Base-by-base conservation (phyloP, 108 stramenopile species). In the Discostella stelligeroides region DNA sequence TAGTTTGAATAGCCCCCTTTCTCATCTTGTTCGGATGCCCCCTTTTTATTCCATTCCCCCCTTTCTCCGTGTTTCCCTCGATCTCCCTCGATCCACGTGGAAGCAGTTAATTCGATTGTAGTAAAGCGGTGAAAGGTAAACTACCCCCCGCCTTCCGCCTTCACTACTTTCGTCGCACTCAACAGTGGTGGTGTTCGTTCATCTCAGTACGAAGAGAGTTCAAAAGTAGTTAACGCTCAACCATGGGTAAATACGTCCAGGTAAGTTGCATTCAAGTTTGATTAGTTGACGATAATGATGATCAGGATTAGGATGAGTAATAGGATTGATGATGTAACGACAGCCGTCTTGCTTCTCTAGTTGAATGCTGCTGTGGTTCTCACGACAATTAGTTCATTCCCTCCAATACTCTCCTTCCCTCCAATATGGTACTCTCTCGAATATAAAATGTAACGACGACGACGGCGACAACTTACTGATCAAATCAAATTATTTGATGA, bases 221-320 rank as follows among this genome's bases (percentile, higher is more conserved):
- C n/a, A n/a, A n/a, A n/a, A n/a, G n/a, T n/a, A n/a, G n/a, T n/a
- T n/a, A n/a, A n/a, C n/a, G n/a, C n/a, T 6, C 43, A 60, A 88
- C 82, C 77, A 93, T 93, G 92, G 92, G 92, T 85, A 94, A 94
- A 75, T 94, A 91, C 92, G 89, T 94, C 63, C 92, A 94, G 88
- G 92, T 94, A 82, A 60, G 92, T 87, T 18, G 24, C 11, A 29
- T 5, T 39, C n/a, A 15, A 18, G 55, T n/a, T 9, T 15, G 28
- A 58, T n/a, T 14, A 47, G 54, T 21, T 41, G 27, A 13, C 61
- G 23, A 28, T 28, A 63, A 8, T 0, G n/a, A n/a, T n/a, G n/a
- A n/a, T n/a, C n/a, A n/a, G n/a, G n/a, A n/a, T n/a, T n/a, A n/a
- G n/a, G n/a, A n/a, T n/a, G n/a, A n/a, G n/a, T n/a, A n/a, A n/a